A percentile compares a stretch with the other conserved stretches of the same genome.
Conservation (phyloP, 179 eudicot genomes). For the Nepenthes alata region DNA sequence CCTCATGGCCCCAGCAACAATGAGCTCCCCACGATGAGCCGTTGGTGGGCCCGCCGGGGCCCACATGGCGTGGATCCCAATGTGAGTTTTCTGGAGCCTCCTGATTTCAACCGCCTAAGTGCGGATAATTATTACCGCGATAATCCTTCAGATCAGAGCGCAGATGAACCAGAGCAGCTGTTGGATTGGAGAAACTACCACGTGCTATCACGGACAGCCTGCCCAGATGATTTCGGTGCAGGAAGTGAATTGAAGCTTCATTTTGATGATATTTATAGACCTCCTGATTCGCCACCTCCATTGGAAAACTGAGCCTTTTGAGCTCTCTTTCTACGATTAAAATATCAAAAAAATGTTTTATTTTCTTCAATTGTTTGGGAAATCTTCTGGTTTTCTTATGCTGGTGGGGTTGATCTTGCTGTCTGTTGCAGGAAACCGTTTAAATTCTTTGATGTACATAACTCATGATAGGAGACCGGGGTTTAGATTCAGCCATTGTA, state of each 20-base stretch:
- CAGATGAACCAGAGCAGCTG: constrained; percentile 33
- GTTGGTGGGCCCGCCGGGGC: constrained; percentile 68
- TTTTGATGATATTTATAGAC: constrained; percentile 63
- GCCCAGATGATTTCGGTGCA: constrained; percentile 28
- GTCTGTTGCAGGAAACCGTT: no score
- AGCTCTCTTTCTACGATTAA: no score
- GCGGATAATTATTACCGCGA: constrained; percentile 14
- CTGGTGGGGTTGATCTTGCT: no score
- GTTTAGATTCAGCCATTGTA: no score
- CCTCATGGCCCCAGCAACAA: constrained; percentile 25
- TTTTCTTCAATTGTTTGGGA: no score
- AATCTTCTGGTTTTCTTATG: no score
- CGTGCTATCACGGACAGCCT: constrained; percentile 30
- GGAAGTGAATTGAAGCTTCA: constrained; percentile 58
- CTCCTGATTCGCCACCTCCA: constrained; percentile 8
- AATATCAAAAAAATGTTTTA: no score
- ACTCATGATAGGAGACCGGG: no score
- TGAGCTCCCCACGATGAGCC: constrained; percentile 27
- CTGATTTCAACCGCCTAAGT: constrained; percentile 25
- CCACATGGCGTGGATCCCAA: constrained; percentile 16
- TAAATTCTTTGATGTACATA: no score
- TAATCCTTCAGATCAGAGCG: constrained; percentile 29
- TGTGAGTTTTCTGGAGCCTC: constrained; percentile 62
- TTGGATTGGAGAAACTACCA: constrained; percentile 41
- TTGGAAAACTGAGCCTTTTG: no score